Evolutionary conservation across 2,329 filamentous ascomycete species (phyloP).

Genomic region (Fusarium torulosum): DNA sequence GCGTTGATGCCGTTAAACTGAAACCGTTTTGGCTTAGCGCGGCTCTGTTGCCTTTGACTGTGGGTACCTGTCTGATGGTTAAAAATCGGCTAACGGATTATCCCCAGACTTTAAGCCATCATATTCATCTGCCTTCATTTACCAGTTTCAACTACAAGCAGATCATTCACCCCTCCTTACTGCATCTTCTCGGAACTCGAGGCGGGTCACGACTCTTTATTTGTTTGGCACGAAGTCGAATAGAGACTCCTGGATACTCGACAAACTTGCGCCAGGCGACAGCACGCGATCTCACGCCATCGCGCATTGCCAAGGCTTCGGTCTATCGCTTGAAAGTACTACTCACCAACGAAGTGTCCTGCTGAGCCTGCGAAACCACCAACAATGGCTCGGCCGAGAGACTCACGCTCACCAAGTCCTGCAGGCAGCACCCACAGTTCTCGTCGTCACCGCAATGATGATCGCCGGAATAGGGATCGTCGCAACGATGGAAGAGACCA

Average conservation of each 20-base stretch:
- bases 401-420: slow-evolving; percentile 91
- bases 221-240: slow-evolving; percentile 1
- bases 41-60: slow-evolving; percentile 7
- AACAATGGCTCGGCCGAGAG: slow-evolving; percentile 73
- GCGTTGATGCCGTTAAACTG: background rate
- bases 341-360: slow-evolving; percentile 57
- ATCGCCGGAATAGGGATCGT: slow-evolving; percentile 67
- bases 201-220: background rate
- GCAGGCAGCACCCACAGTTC: slow-evolving; percentile 85
- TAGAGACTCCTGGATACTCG: background rate
- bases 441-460: slow-evolving; percentile 74
- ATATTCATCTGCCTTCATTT: slow-evolving; percentile 21
- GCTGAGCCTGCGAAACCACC: slow-evolving; percentile 57
- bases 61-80: slow-evolving; percentile 11
- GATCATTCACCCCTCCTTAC: slow-evolving; percentile 25
- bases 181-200: slow-evolving; percentile 16
- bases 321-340: slow-evolving; percentile 53
- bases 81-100: slow-evolving; percentile 26
- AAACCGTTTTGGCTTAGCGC: slow-evolving; percentile 41
- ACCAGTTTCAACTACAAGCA: slow-evolving; percentile 26
- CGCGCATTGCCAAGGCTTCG: slow-evolving; percentile 40
- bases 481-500: slow-evolving; percentile 63
- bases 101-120: slow-evolving; percentile 26
- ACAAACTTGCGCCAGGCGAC: slow-evolving; percentile 17
- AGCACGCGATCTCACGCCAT: slow-evolving; percentile 32